phyloP scores from a whole-genome alignment of 2,329 filamentous ascomycete genomes.

The Hymenoscyphus scutula region DNA sequence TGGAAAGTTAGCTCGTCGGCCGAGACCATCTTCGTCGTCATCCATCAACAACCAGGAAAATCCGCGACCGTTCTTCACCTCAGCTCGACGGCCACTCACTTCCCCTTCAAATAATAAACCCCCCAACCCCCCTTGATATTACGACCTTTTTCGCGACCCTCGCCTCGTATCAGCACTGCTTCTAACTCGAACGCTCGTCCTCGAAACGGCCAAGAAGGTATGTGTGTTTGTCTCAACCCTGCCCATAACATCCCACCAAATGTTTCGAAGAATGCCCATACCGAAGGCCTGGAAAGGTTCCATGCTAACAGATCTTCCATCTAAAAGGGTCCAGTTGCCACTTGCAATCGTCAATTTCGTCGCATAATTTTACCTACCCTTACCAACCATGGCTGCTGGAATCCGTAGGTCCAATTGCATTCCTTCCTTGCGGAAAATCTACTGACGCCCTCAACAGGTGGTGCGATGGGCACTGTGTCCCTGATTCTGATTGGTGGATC shows the following conservation, averaged over 20 bases:
- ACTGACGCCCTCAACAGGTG: constrained; percentile 42
- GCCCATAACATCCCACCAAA: background rate
- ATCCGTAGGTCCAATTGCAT: background rate
- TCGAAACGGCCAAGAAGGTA: constrained; percentile 10
- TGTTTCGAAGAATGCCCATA: constrained; percentile 9
- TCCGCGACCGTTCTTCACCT: too few species aligned
- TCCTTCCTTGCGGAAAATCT: background rate
- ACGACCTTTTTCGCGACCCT: background rate
- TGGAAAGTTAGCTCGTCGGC: too few species aligned
- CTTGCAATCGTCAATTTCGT: background rate
- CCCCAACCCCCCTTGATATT: background rate
- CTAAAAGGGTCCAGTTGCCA: background rate
- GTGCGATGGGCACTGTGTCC: constrained; percentile 53
- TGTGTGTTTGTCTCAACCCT: constrained; percentile 6
- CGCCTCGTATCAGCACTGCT: constrained; percentile 1
- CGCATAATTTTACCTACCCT: background rate
- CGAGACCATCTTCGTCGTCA: too few species aligned
- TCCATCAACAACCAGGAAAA: too few species aligned
- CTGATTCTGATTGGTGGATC: constrained; percentile 61
- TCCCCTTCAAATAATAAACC: background rate
- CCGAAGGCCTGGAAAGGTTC: background rate
- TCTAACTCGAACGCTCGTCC: background rate
- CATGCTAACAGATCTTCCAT: constrained; percentile 5
- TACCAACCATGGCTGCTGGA: constrained; percentile 1
- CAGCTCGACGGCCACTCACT: background rate